Conservation (phyloP, 2,329 filamentous ascomycete species). For the Phaeomoniella chlamydospora region DNA sequence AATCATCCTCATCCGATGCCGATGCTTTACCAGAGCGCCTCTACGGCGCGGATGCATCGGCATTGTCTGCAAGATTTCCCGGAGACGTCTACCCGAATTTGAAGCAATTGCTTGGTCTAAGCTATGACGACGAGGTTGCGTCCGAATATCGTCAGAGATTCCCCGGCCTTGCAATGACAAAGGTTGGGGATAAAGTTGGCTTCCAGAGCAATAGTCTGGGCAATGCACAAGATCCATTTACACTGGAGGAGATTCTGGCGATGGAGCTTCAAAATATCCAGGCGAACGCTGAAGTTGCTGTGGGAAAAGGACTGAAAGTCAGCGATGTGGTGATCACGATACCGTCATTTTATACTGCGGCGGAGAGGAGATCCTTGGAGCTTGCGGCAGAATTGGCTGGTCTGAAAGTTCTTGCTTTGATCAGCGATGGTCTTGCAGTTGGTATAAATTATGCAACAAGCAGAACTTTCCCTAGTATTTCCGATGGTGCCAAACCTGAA, state of each 20-base stretch:
- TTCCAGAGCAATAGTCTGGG: conserved; percentile 63
- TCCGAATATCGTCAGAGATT: conserved; percentile 60
- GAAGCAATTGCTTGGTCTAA: conserved; percentile 74
- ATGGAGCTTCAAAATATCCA: conserved; percentile 93
- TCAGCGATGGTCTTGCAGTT: conserved; percentile 84
- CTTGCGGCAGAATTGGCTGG: conserved; percentile 78
- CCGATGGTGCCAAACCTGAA: conserved; percentile 73
- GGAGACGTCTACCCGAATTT: conserved; percentile 90
- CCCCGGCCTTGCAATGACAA: conserved; percentile 59
- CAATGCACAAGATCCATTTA: conserved; percentile 47
- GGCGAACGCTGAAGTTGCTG: conserved; percentile 71
- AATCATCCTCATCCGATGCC: conserved; percentile 45
- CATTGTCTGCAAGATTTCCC: conserved; percentile 74
- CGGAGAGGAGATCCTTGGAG: conserved; percentile 78
- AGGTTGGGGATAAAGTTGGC: conserved; percentile 51
- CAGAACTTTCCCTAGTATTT: conserved; percentile 74
- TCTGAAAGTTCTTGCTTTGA: conserved; percentile 66
- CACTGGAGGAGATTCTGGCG: conserved; percentile 83
- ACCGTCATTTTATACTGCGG: conserved; percentile 75
- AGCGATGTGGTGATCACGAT: conserved; percentile 79
- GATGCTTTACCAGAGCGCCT: conserved; percentile 67
- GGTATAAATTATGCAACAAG: conserved; percentile 90
- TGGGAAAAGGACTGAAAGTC: conserved; percentile 59
- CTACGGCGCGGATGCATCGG: conserved; percentile 84
- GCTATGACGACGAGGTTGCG: conserved; percentile 42